Evolutionary conservation across 2,329 filamentous ascomycete genomes (phyloP).

Genomic region (Pyrenochaeta sp.): DNA sequence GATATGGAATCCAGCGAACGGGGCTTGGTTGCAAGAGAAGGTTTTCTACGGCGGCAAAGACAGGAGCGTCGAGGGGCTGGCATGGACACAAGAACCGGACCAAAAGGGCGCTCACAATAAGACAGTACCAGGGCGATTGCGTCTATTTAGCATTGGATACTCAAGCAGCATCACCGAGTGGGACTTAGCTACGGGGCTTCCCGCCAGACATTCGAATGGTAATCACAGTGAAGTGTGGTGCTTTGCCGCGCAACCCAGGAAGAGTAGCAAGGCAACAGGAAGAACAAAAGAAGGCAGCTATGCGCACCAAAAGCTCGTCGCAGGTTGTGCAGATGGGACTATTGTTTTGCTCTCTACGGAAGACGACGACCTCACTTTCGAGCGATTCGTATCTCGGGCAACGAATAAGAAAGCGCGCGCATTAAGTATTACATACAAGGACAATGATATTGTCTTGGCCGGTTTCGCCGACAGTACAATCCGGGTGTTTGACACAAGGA

Average conservation of each 20-base stretch:
- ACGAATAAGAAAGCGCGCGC: constrained; percentile 87
- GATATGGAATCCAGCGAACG: constrained; percentile 90
- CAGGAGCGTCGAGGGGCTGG: constrained; percentile 86
- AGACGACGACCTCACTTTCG: constrained; percentile 82
- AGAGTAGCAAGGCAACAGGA: constrained; percentile 44
- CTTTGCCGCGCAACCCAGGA: constrained; percentile 81
- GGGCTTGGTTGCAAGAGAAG: constrained; percentile 88
- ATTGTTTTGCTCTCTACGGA: constrained; percentile 87
- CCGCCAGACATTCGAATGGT: constrained; percentile 83
- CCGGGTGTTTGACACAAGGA: constrained; percentile 85
- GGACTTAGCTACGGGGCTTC: constrained; percentile 82
- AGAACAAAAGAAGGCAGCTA: constrained; percentile 29
- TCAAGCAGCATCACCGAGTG: constrained; percentile 93
- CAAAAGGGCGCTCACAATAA: constrained; percentile 69
- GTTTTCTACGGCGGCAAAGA: constrained; percentile 84
- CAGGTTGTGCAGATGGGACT: constrained; percentile 90
- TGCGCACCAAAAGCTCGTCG: constrained; percentile 71
- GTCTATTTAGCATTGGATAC: constrained; percentile 96
- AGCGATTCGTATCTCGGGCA: constrained; percentile 76
- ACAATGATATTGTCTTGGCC: constrained; percentile 80
- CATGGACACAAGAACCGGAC: constrained; percentile 88
- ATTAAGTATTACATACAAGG: constrained; percentile 90
- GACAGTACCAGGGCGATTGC: constrained; percentile 73
- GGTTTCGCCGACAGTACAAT: constrained; percentile 98
- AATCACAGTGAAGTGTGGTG: constrained; percentile 98